Percentiles rank a stretch among this genome's conserved stretches.
Evolutionary conservation across 164 flowering plant genomes (phyloP).

Genomic region (Kingdonia uniflora): DNA sequence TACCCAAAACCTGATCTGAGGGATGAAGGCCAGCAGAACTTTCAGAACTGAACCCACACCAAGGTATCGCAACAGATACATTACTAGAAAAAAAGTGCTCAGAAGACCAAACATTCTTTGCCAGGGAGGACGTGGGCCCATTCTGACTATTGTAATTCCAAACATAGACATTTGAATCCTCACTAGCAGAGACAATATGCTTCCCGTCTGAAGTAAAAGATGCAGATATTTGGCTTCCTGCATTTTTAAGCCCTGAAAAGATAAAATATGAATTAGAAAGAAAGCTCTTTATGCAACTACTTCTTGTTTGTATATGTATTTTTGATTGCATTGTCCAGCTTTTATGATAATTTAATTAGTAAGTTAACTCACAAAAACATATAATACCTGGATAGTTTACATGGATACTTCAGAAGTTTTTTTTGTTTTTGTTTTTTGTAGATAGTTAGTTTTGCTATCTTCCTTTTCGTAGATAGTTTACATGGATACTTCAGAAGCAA

Average conservation of each 20-base stretch:
- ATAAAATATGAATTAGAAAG: not conserved
- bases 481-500: too few relatives aligned
- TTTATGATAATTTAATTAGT: too few relatives aligned
- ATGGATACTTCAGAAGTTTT: too few relatives aligned
- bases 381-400: too few relatives aligned
- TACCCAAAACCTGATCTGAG: slow-evolving; percentile 4
- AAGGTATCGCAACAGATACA: slow-evolving; percentile 63
- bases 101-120: slow-evolving; percentile 35
- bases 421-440: too few relatives aligned
- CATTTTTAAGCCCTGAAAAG: slow-evolving; percentile 30
- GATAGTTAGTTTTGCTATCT: too few relatives aligned
- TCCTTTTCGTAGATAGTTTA: too few relatives aligned
- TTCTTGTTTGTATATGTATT: too few relatives aligned
- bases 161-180: slow-evolving; percentile 55
- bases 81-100: slow-evolving; percentile 56
- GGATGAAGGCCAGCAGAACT: slow-evolving; percentile 11
- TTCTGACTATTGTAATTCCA: slow-evolving; percentile 45
- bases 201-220: slow-evolving; percentile 64
- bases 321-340: too few relatives aligned
- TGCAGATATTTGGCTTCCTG: slow-evolving; percentile 48
- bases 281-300: too few relatives aligned
- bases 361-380: too few relatives aligned
- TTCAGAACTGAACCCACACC: slow-evolving; percentile 42
- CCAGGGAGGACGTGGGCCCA: slow-evolving; percentile 14
- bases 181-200: slow-evolving; percentile 58